Percentiles rank a stretch among this genome's conserved stretches.
Evolutionary conservation across 257 asterid species (phyloP).

Genomic region (Eustoma russellianum): DNA sequence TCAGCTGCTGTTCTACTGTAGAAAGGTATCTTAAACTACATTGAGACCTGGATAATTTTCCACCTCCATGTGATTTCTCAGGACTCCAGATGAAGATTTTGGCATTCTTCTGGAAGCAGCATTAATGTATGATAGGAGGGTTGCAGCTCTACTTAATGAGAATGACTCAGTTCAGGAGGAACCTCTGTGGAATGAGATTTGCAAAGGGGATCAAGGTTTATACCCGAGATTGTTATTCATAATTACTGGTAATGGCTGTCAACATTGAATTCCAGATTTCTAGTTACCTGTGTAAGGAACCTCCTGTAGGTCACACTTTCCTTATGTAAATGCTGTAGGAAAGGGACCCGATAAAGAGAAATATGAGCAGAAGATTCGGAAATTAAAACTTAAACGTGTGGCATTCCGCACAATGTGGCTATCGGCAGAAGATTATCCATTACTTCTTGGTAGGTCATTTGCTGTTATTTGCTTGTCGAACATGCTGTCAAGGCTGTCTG

Average conservation of each 20-base stretch:
- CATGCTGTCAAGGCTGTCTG: not conserved
- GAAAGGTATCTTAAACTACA: not conserved
- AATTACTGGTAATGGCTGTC: slow-evolving; percentile 62
- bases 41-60: too few relatives aligned
- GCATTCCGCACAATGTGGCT: slow-evolving; percentile 98
- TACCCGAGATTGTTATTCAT: slow-evolving; percentile 87
- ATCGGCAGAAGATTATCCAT: slow-evolving; percentile 88
- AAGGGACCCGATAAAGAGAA: slow-evolving; percentile 98
- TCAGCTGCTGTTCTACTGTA: too few relatives aligned
- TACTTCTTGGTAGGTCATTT: slow-evolving; percentile 75
- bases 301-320: not conserved
- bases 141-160: slow-evolving; percentile 72
- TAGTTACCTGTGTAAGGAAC: not conserved
- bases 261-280: slow-evolving; percentile 1
- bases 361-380: slow-evolving; percentile 72
- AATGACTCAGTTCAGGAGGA: slow-evolving; percentile 58
- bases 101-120: slow-evolving; percentile 93
- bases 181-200: slow-evolving; percentile 55
- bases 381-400: slow-evolving; percentile 75
- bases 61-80: slow-evolving; percentile 17
- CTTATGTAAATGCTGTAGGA: slow-evolving; percentile 32
- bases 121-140: slow-evolving; percentile 90
- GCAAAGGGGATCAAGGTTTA: slow-evolving; percentile 40
- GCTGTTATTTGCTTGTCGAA: slow-evolving; percentile 3
- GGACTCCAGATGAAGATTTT: slow-evolving; percentile 98